These are phyloP conservation scores for Ogataea wickerhamii DNA, from an alignment of 805 yeast genomes.

Conservation along the genomic window DNA sequence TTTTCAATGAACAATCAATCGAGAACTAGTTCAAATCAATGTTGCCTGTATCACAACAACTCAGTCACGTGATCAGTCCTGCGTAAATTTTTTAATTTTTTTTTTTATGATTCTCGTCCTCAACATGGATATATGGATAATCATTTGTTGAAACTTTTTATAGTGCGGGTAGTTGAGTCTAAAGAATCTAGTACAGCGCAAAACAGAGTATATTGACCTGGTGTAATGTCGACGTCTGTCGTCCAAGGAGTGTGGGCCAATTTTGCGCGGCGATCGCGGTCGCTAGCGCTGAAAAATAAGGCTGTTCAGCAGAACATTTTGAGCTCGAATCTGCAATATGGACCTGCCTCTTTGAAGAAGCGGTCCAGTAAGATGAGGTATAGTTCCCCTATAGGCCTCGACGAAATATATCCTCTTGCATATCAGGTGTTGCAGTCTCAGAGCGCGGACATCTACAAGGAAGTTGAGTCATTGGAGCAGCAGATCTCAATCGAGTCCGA, in stretches of 20 bases:
- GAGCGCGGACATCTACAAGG: slow-evolving; percentile 37
- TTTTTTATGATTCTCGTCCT: too few species aligned
- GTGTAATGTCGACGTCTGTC: slow-evolving; percentile 20
- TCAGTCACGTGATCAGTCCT: too few species aligned
- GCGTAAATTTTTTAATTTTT: too few species aligned
- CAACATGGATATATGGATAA: too few species aligned
- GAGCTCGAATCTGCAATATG: slow-evolving; percentile 35
- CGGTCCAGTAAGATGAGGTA: slow-evolving; percentile 47
- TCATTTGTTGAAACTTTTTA: too few species aligned
- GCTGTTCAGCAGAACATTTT: slow-evolving; percentile 28
- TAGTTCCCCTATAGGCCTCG: slow-evolving; percentile 63
- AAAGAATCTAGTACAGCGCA: too few species aligned
- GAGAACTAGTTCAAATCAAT: too few species aligned
- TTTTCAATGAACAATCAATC: too few species aligned
- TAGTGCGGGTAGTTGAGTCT: too few species aligned
- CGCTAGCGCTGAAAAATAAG: slow-evolving; percentile 28
- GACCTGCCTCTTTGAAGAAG: slow-evolving; percentile 52
- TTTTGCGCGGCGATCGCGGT: slow-evolving; percentile 31
- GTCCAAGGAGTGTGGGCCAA: slow-evolving; percentile 37
- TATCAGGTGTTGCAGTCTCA: slow-evolving; percentile 53
- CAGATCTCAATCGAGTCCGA: slow-evolving; percentile 24
- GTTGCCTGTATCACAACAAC: too few species aligned
- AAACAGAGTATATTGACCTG: too few species aligned
- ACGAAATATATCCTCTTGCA: slow-evolving; percentile 70
- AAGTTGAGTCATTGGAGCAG: slow-evolving; percentile 36